Evolutionary conservation across 2,329 filamentous ascomycete genomes (phyloP).

Genomic region (Fusarium robinianum): DNA sequence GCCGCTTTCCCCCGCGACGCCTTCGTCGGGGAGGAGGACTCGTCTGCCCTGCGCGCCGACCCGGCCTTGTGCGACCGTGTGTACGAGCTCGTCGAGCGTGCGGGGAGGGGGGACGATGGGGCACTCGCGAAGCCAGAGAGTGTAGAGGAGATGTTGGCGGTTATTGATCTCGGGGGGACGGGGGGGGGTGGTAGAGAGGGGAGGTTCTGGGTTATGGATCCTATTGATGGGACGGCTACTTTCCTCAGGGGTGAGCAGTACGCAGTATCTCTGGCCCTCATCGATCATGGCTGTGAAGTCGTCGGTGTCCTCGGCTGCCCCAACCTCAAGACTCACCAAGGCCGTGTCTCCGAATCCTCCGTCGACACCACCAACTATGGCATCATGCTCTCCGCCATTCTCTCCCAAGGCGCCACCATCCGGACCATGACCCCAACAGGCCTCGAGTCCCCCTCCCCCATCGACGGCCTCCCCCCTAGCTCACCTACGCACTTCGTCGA

Average conservation of each 20-base stretch:
- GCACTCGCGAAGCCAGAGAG: slow-evolving; percentile 46
- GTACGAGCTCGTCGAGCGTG: slow-evolving; percentile 55
- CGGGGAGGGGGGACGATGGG: slow-evolving; percentile 16
- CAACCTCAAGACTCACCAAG: slow-evolving; percentile 52
- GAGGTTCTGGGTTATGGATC: slow-evolving; percentile 65
- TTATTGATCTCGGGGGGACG: slow-evolving; percentile 62
- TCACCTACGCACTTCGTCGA: slow-evolving; percentile 42
- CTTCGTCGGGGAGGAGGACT: slow-evolving; percentile 67
- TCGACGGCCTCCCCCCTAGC: slow-evolving; percentile 29
- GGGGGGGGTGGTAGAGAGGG: slow-evolving; percentile 44
- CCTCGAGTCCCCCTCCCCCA: slow-evolving; percentile 25
- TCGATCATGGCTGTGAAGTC: slow-evolving; percentile 60
- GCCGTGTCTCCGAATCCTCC: slow-evolving; percentile 42
- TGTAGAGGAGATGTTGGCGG: slow-evolving; percentile 60
- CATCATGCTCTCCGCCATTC: slow-evolving; percentile 43
- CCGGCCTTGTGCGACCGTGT: slow-evolving; percentile 54
- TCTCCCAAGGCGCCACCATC: slow-evolving; percentile 39
- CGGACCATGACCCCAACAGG: slow-evolving; percentile 31
- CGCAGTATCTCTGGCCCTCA: slow-evolving; percentile 61
- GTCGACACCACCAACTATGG: slow-evolving; percentile 43
- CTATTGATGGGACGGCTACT: slow-evolving; percentile 66
- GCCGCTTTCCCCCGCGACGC: slow-evolving; percentile 56
- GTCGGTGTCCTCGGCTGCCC: slow-evolving; percentile 66
- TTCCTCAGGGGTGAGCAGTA: slow-evolving; percentile 67
- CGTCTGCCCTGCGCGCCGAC: slow-evolving; percentile 56